Conservation (phyloP, 495 filamentous ascomycete genomes). For the Penicillium pulvis region DNA sequence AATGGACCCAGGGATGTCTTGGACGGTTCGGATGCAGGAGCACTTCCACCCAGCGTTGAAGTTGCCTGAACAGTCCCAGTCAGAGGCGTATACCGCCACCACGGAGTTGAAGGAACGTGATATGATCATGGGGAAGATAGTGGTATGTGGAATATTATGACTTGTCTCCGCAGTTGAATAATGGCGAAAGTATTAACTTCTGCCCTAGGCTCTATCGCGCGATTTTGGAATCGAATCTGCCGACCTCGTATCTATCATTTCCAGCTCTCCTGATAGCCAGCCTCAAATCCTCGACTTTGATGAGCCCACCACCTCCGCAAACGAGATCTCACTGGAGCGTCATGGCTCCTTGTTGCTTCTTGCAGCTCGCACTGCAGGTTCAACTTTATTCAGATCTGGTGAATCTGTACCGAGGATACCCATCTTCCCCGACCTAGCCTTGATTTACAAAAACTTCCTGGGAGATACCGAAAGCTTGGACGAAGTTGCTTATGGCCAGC, state of each 20-base stretch:
- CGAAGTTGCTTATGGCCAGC: constrained; percentile 43
- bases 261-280: constrained; percentile 30
- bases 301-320: constrained; percentile 48
- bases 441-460: constrained; percentile 62
- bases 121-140: constrained; percentile 73
- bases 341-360: constrained; percentile 66
- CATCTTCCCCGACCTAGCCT: constrained; percentile 66
- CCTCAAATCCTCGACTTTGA: constrained; percentile 45
- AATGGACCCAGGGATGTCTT: constrained; percentile 68
- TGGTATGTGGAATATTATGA: constrained; percentile 48
- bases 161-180: constrained; percentile 9
- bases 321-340: constrained; percentile 74
- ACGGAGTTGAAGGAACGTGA: constrained; percentile 65
- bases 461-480: constrained; percentile 46
- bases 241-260: constrained; percentile 52
- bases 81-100: constrained; percentile 62
- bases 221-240: constrained; percentile 63
- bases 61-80: constrained; percentile 52
- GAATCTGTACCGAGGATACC: constrained; percentile 37
- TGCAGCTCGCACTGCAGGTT: constrained; percentile 50
- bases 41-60: constrained; percentile 57
- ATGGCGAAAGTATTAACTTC: not conserved
- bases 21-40: constrained; percentile 76
- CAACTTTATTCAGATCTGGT: constrained; percentile 36
- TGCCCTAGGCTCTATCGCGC: constrained; percentile 64